Conservation (phyloP, 768 basidiomycete genomes). For the Lentinula lateritia region DNA sequence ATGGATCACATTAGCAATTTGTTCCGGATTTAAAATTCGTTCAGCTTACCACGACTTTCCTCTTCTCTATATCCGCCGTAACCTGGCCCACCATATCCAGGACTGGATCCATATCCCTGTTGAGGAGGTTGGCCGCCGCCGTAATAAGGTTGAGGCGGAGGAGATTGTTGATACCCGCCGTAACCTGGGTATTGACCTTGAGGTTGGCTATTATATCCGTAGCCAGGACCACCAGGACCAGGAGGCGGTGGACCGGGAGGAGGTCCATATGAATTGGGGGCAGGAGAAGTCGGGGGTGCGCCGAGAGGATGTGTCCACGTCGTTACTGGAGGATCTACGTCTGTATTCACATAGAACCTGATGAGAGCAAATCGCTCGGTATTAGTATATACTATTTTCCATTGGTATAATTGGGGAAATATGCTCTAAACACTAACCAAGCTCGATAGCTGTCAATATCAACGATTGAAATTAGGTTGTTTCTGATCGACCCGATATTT, state of each 20-base stretch:
- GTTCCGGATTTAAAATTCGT: background rate
- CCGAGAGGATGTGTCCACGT: constrained; percentile 72
- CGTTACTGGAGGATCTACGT: constrained; percentile 53
- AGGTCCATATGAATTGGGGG: constrained; percentile 33
- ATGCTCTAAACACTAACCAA: constrained; percentile 40
- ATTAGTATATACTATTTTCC: background rate
- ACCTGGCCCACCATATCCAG: background rate
- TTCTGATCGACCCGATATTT: background rate
- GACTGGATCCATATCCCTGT: constrained; percentile 15
- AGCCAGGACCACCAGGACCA: constrained; percentile 11
- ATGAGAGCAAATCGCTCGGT: background rate
- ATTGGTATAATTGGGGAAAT: background rate
- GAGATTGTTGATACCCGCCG: constrained; percentile 18
- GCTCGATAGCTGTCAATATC: constrained; percentile 45
- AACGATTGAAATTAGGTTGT: constrained; percentile 13
- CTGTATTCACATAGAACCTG: constrained; percentile 79
- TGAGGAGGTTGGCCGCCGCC: constrained; percentile 15
- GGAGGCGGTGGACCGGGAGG: constrained; percentile 18
- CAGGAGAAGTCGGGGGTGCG: constrained; percentile 29
- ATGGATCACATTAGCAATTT: background rate
- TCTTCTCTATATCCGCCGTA: constrained; percentile 13
- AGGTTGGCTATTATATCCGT: constrained; percentile 20
- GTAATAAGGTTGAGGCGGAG: constrained; percentile 19
- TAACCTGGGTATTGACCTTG: constrained; percentile 23
- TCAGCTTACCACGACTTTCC: constrained; percentile 18